These are phyloP conservation scores for Hypoxylon fragiforme DNA, from an alignment of 495 filamentous ascomycete genomes.

Conservation along the genomic window DNA sequence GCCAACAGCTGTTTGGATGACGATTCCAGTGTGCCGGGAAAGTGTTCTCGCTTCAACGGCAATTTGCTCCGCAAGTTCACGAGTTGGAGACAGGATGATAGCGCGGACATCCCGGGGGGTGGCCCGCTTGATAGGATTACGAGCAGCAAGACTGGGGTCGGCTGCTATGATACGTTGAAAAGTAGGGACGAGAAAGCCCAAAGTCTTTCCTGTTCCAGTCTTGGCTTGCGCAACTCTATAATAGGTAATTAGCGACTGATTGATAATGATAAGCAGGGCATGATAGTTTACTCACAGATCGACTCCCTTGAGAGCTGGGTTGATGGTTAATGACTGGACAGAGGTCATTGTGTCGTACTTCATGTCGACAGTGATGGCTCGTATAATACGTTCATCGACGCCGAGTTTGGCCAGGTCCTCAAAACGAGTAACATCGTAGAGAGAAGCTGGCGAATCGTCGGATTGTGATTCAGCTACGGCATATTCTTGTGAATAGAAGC, in stretches of 20 bases:
- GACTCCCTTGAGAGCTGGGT: constrained; percentile 69
- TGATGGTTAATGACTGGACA: constrained; percentile 85
- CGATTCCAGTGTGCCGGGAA: constrained; percentile 64
- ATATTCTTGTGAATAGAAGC: constrained; percentile 47
- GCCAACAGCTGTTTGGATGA: constrained; percentile 86
- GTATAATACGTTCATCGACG: constrained; percentile 66
- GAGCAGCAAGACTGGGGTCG: constrained; percentile 54
- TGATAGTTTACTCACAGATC: constrained; percentile 69
- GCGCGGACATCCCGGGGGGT: constrained; percentile 73
- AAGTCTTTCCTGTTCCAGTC: constrained; percentile 86
- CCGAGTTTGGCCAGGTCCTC: constrained; percentile 63
- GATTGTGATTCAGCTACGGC: constrained; percentile 13
- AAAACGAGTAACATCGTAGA: constrained; percentile 65
- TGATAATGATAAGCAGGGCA: constrained; percentile 6
- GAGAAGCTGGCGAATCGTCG: constrained; percentile 14
- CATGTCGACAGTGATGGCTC: constrained; percentile 73
- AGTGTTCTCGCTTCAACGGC: constrained; percentile 77
- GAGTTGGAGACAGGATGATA: constrained; percentile 90
- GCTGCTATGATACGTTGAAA: constrained; percentile 70
- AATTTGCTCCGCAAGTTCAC: constrained; percentile 95
- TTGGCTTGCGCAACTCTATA: constrained; percentile 82
- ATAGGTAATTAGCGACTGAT: constrained; percentile 27
- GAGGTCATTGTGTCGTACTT: constrained; percentile 83
- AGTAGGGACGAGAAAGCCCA: constrained; percentile 79
- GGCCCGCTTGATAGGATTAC: constrained; percentile 32